phyloP scores from a whole-genome alignment of 1,139 yeast genomes.

The Kodamaea sp. region DNA sequence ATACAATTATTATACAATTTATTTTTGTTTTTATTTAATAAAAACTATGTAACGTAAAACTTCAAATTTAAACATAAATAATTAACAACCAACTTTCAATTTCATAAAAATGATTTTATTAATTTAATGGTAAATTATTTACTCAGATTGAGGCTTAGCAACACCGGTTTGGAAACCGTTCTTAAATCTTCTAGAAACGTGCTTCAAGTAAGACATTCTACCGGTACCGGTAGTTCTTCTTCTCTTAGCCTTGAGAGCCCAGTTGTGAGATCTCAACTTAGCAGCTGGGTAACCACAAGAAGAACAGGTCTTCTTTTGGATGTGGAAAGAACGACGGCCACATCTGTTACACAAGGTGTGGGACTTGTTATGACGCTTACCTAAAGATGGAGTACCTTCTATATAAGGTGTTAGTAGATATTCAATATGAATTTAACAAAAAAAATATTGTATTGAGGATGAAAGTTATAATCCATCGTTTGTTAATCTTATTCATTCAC shows the following conservation, averaged over 20 bases:
- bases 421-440: background rate
- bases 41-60: slow-evolving; percentile 6
- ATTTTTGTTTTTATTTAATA: slow-evolving; percentile 7
- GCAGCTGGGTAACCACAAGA: slow-evolving; percentile 99
- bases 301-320: slow-evolving; percentile 98
- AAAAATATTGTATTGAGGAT: too few species aligned
- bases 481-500: too few species aligned
- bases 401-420: slow-evolving; percentile 22
- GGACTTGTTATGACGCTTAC: slow-evolving; percentile 99
- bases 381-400: slow-evolving; percentile 99
- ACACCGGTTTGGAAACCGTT: slow-evolving; percentile 96
- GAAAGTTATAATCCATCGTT: too few species aligned
- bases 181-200: slow-evolving; percentile 96
- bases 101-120: background rate
- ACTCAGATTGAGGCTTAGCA: slow-evolving; percentile 55
- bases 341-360: slow-evolving; percentile 99
- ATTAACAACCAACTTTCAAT: slow-evolving; percentile 2
- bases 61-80: slow-evolving; percentile 1
- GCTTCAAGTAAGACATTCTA: slow-evolving; percentile 98
- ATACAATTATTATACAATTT: slow-evolving; percentile 8
- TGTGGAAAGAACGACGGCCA: slow-evolving; percentile 98
- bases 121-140: slow-evolving; percentile 13
- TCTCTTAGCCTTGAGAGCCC: slow-evolving; percentile 99
- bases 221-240: slow-evolving; percentile 99
- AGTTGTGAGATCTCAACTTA: slow-evolving; percentile 97